Evolutionary conservation across 768 basidiomycete genomes (phyloP), one percentile per base, ranked within the genome.

Genomic region (Termitomyces sp.): DNA sequence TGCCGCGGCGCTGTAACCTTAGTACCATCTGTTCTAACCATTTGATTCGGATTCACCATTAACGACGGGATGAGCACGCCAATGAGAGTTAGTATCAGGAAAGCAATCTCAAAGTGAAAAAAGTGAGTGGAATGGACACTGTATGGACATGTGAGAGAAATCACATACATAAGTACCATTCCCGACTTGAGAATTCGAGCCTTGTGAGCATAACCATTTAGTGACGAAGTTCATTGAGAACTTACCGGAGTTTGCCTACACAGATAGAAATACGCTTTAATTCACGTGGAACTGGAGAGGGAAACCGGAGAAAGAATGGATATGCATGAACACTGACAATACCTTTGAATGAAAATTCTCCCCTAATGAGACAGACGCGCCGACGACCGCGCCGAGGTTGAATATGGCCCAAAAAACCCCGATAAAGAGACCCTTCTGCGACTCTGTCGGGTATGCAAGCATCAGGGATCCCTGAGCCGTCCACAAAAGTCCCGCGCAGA

Each of bases 351-450:
- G 68, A 65, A 83, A 85, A 66, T 91, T 92, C 63, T 82, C 75
- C 0, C 83, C 92, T 37, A 93, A 75, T 14, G 90, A 84, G 33
- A 93, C 88, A 9, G 86, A 76, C 5, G 89, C 82, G 32, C 91
- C 91, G 46, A 93, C 84, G 47, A 94, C 88, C 46, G 86, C 86
- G 30, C 90, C 90, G 22, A 91, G 59, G 64, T 93, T 92, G 76
- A 94, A 93, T 60, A 93, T 88, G 44, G 81, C 73, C 91, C 91
- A 93, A 73, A 93, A 93, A 46, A 91, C 82, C 40, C 81, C 86
- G 52, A 93, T 91, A 71, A 80, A 92, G 33, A 72, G 74, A 16
- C 91, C 91, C 69, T 93, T 93, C 68, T 93, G 83, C 46, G 71
- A 66, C 68, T 93, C 91, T 0, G 88, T 91, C 0, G 91, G 88